Conservation (phyloP, 257 asterid genomes). For the Osmanthus fragrans region DNA sequence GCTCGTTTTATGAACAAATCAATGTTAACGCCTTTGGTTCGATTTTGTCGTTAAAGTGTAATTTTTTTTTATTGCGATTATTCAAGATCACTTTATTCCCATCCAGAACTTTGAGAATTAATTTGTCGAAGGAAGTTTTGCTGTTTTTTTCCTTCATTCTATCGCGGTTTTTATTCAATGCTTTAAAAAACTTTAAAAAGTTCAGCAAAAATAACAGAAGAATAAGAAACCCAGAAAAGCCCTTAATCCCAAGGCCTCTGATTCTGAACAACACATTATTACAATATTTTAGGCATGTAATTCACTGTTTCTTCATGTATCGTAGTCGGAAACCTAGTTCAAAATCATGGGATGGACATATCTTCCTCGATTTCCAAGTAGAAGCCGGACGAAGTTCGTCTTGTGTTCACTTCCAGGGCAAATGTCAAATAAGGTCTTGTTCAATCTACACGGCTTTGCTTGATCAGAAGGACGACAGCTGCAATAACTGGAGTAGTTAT, state of each 20-base stretch:
- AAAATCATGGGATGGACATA: neutral
- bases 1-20: constrained; percentile 69
- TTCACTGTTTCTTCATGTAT: neutral
- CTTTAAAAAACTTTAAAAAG: neutral
- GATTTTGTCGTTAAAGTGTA: constrained; percentile 2
- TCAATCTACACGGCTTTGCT: neutral
- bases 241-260: neutral
- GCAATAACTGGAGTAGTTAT: neutral
- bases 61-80: neutral
- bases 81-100: neutral
- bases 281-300: neutral
- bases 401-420: neutral
- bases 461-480: neutral
- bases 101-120: constrained; percentile 9
- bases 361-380: neutral
- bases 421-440: neutral
- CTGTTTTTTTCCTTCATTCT: neutral
- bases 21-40: constrained; percentile 63
- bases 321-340: neutral
- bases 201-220: neutral
- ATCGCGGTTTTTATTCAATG: neutral
- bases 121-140: constrained; percentile 1
- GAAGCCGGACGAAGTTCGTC: neutral
- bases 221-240: neutral
- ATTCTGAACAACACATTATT: neutral